These are phyloP conservation scores for Oidiodendron maius DNA, from an alignment of 495 filamentous ascomycete genomes.

Conservation along the genomic window DNA sequence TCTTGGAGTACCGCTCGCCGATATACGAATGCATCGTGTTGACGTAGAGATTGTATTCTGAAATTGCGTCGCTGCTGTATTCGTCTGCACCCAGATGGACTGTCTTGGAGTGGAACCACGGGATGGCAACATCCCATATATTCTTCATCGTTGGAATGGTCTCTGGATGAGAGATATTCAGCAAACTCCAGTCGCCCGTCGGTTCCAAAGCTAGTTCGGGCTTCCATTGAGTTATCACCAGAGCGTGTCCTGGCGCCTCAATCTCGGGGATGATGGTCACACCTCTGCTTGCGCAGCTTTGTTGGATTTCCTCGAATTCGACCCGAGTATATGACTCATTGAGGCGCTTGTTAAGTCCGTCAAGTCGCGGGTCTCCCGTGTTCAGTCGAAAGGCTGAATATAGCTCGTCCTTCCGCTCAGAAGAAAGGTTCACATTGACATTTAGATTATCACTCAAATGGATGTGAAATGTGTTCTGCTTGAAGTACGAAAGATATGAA, in stretches of 20 bases:
- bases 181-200: conserved; percentile 33
- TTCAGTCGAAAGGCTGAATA: conserved; percentile 40
- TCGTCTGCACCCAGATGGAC: conserved; percentile 51
- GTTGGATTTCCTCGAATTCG: conserved; percentile 39
- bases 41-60: conserved; percentile 43
- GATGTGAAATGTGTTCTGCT: conserved; percentile 47
- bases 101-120: conserved; percentile 47
- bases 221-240: conserved; percentile 47
- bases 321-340: conserved; percentile 44
- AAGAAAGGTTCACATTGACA: conserved; percentile 33
- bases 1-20: conserved; percentile 29
- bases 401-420: conserved; percentile 31
- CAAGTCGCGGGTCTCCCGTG: conserved; percentile 23
- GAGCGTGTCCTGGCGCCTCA: conserved; percentile 44
- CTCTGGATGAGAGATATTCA: conserved; percentile 47
- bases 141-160: conserved; percentile 45
- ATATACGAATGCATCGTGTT: conserved; percentile 42
- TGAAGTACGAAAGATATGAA: conserved; percentile 48
- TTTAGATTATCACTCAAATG: conserved; percentile 47
- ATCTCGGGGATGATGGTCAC: conserved; percentile 49
- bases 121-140: conserved; percentile 44
- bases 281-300: conserved; percentile 37
- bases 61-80: conserved; percentile 30
- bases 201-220: conserved; percentile 43
- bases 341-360: conserved; percentile 34